Evolutionary conservation across 345 rosid genomes (phyloP).

Genomic region (Turnera subulata): DNA sequence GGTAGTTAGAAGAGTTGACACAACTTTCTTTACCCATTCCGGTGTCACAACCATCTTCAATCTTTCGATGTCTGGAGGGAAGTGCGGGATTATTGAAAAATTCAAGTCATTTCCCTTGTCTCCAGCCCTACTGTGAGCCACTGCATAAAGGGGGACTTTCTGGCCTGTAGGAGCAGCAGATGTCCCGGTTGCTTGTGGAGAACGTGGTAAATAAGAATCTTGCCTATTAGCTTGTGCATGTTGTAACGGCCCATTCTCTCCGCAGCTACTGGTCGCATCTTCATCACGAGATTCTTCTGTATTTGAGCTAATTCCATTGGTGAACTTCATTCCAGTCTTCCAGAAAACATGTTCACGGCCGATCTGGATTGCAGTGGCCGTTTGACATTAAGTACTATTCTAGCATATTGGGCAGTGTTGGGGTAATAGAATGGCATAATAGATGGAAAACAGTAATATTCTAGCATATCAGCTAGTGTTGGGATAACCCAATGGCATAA

Average conservation of each 20-base stretch:
- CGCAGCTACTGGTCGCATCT: slow-evolving; percentile 10
- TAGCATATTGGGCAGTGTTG: no score
- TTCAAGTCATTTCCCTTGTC: slow-evolving; percentile 87
- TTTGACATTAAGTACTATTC: no score
- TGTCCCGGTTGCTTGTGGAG: slow-evolving; percentile 10
- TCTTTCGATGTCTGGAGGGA: slow-evolving; percentile 48
- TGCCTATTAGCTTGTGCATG: slow-evolving; percentile 15
- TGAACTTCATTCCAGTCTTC: slow-evolving; percentile 42
- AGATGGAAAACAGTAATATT: no score
- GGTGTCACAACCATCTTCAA: slow-evolving; percentile 62
- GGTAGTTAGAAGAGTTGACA: slow-evolving; percentile 44
- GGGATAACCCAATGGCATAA: no score
- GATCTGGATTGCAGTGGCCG: slow-evolving; percentile 46
- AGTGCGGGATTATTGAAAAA: slow-evolving; percentile 76
- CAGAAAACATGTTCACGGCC: slow-evolving; percentile 62
- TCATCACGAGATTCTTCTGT: slow-evolving; percentile 9
- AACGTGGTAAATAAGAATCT: slow-evolving; percentile 1
- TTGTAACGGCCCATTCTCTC: slow-evolving; percentile 18
- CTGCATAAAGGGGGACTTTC: slow-evolving; percentile 57
- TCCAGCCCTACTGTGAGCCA: slow-evolving; percentile 78
- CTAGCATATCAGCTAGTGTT: no score
- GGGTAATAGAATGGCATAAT: no score
- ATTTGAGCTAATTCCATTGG: slow-evolving; percentile 16
- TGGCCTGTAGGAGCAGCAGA: slow-evolving; percentile 54
- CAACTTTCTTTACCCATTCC: slow-evolving; percentile 62